A percentile compares a stretch with the other conserved stretches of the same genome.
These are phyloP conservation scores for Salix brachista DNA, from an alignment of 345 rosid species.

Conservation along the genomic window DNA sequence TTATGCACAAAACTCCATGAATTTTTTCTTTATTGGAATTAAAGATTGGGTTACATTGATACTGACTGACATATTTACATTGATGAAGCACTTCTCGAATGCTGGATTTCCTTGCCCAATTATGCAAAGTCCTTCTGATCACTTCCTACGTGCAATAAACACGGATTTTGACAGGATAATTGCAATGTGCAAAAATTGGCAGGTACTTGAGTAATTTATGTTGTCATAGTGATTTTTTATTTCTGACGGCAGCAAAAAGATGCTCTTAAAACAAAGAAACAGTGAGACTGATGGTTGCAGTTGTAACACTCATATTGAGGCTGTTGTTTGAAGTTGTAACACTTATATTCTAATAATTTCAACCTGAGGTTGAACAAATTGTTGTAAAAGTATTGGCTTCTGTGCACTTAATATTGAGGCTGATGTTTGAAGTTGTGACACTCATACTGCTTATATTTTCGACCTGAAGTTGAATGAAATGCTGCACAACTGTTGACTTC, in stretches of 20 bases:
- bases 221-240: not conserved
- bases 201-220: constrained; percentile 42
- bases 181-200: constrained; percentile 98
- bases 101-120: constrained; percentile 99
- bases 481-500: not conserved
- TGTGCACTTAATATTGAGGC: not conserved
- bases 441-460: not conserved
- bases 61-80: constrained; percentile 25
- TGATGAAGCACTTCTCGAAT: constrained; percentile 89
- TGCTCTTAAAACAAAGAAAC: not conserved
- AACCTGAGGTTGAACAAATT: not conserved
- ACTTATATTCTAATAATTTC: not conserved
- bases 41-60: not conserved
- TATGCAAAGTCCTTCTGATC: constrained; percentile 99
- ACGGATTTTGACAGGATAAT: constrained; percentile 98
- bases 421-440: constrained; percentile 2
- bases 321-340: not conserved
- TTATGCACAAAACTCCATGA: not conserved
- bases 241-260: not conserved
- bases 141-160: constrained; percentile 94
- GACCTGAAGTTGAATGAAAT: not conserved
- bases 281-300: not conserved
- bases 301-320: not conserved
- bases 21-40: constrained; percentile 1
- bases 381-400: not conserved